These are phyloP conservation scores for Lactifluus pinguis DNA, from an alignment of 768 basidiomycete genomes.

Conservation along the genomic window DNA sequence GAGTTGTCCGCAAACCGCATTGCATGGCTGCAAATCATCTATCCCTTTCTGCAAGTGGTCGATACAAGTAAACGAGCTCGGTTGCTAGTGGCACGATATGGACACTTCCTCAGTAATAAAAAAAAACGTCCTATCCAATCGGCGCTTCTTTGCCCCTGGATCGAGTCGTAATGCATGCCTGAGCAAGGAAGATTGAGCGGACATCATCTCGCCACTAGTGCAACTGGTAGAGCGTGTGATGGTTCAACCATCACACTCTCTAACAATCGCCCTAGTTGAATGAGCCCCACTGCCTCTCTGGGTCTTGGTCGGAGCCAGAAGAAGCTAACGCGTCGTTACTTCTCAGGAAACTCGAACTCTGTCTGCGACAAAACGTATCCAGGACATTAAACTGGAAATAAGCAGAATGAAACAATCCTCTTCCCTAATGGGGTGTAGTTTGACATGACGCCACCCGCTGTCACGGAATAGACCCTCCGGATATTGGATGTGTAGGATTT, in stretches of 20 bases:
- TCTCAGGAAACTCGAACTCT: neutral
- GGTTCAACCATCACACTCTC: too few relatives aligned
- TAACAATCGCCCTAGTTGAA: neutral
- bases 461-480: neutral
- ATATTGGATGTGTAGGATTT: neutral
- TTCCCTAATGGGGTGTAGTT: neutral
- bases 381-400: neutral
- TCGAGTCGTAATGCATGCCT: neutral
- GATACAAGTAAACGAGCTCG: neutral
- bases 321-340: neutral
- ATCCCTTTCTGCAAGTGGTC: neutral
- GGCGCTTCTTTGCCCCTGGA: neutral
- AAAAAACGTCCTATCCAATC: neutral
- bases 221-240: neutral
- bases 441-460: neutral
- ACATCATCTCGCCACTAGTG: neutral
- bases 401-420: neutral
- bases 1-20: neutral
- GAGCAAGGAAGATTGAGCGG: neutral
- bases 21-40: neutral
- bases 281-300: neutral
- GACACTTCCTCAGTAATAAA: neutral
- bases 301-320: neutral
- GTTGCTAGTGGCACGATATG: neutral
- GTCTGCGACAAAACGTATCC: neutral